Percentiles rank a stretch among this genome's conserved stretches.
Conservation (phyloP, 192 early-diverging fungal species). For the Phlyctochytrium arcticum region DNA sequence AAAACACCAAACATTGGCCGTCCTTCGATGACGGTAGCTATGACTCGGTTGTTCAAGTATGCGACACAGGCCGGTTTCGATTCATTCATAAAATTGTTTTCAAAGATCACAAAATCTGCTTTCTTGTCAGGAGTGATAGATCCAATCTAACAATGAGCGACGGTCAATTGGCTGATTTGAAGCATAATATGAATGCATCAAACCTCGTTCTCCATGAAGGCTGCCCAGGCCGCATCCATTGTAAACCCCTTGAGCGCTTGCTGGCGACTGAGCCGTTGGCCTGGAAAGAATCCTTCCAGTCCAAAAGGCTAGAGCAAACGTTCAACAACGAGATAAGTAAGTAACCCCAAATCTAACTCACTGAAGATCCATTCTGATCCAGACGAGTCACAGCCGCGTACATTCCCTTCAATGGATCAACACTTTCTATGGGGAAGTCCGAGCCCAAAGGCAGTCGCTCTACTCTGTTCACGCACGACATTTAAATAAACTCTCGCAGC, state of each 20-base stretch:
- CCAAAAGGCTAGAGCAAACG: slow-evolving; percentile 32
- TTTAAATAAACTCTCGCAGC: too few relatives aligned
- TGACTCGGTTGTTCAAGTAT: too few relatives aligned
- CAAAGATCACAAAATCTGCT: slow-evolving; percentile 54
- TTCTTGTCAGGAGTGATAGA: slow-evolving; percentile 41
- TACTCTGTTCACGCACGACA: slow-evolving; percentile 14
- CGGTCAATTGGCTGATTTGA: neutral
- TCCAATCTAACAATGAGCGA: slow-evolving; percentile 21
- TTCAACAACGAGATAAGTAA: neutral
- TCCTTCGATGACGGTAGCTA: too few relatives aligned
- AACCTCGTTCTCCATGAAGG: slow-evolving; percentile 42
- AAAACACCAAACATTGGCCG: too few relatives aligned
- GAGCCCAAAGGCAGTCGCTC: slow-evolving; percentile 40
- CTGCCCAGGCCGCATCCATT: slow-evolving; percentile 49
- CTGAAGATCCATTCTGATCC: slow-evolving; percentile 38
- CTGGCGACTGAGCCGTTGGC: slow-evolving; percentile 29
- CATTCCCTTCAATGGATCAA: slow-evolving; percentile 50
- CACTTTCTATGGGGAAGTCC: slow-evolving; percentile 54
- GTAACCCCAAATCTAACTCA: slow-evolving; percentile 15
- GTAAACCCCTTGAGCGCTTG: slow-evolving; percentile 56
- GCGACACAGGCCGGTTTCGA: too few relatives aligned
- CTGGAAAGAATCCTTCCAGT: slow-evolving; percentile 38
- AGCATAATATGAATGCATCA: neutral
- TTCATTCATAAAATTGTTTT: slow-evolving; percentile 42
- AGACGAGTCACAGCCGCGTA: slow-evolving; percentile 53